Conservation (phyloP, 352 stramenopile species). For the Globisporangium uncinulatum region DNA sequence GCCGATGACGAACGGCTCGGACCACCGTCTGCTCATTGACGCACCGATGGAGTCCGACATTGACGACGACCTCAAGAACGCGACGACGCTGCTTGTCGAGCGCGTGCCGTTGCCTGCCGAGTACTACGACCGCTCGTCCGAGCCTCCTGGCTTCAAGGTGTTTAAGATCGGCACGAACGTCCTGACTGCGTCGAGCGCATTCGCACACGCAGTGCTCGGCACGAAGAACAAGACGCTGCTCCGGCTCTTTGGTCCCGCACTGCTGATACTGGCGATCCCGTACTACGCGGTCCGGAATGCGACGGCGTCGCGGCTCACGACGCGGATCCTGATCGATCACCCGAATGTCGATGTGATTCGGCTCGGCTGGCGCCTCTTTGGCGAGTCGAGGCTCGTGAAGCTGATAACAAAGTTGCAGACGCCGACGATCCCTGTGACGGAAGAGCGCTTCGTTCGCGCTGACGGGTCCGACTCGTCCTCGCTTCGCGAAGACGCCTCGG, state of each 20-base stretch:
- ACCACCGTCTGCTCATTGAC: constrained; percentile 77
- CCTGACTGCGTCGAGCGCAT: constrained; percentile 68
- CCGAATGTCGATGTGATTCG: constrained; percentile 83
- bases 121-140: constrained; percentile 81
- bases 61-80: constrained; percentile 85
- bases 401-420: constrained; percentile 58
- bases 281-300: constrained; percentile 79
- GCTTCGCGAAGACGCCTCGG: constrained; percentile 29
- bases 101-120: constrained; percentile 74
- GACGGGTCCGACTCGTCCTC: constrained; percentile 32
- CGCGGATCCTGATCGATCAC: constrained; percentile 73
- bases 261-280: constrained; percentile 68
- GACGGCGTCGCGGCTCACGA: constrained; percentile 68
- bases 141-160: constrained; percentile 67
- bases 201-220: constrained; percentile 68
- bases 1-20: constrained; percentile 61
- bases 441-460: constrained; percentile 54
- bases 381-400: constrained; percentile 70
- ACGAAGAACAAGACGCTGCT: constrained; percentile 60
- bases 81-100: constrained; percentile 72
- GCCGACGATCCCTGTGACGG: constrained; percentile 55
- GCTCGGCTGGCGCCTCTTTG: constrained; percentile 79
- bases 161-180: constrained; percentile 85
- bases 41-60: constrained; percentile 83
- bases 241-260: constrained; percentile 39